Percentiles rank a stretch among this genome's conserved stretches.
Conservation (phyloP, 2,329 filamentous ascomycete genomes). For the Talaromyces marneffei region DNA sequence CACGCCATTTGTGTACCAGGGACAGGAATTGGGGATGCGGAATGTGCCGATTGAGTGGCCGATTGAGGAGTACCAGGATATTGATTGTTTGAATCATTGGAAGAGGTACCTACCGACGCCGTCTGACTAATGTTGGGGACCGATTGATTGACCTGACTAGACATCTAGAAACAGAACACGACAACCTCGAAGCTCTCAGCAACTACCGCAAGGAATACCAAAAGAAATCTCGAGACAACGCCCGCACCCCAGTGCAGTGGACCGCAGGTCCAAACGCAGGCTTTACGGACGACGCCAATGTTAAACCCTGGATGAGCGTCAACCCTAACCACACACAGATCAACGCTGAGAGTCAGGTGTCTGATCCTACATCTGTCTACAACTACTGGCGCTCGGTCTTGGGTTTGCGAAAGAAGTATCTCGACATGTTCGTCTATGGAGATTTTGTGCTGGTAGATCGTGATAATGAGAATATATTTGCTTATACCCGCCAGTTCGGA, state of each 20-base stretch:
- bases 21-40: slow-evolving; percentile 62
- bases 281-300: slow-evolving; percentile 50
- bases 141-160: slow-evolving; percentile 17
- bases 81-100: slow-evolving; percentile 57
- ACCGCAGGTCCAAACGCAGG: slow-evolving; percentile 54
- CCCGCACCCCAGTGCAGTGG: slow-evolving; percentile 69
- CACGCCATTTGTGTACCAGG: slow-evolving; percentile 64
- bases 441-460: slow-evolving; percentile 53
- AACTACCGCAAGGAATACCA: slow-evolving; percentile 32
- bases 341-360: slow-evolving; percentile 48
- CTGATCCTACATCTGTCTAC: slow-evolving; percentile 47
- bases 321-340: slow-evolving; percentile 58
- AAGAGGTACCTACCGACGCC: slow-evolving; percentile 38
- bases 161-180: slow-evolving; percentile 24
- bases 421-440: slow-evolving; percentile 63
- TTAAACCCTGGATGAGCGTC: slow-evolving; percentile 64
- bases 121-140: too few relatives aligned
- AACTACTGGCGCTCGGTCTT: slow-evolving; percentile 58
- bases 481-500: slow-evolving; percentile 45
- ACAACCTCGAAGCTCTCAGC: slow-evolving; percentile 25
- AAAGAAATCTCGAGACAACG: slow-evolving; percentile 57
- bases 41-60: slow-evolving; percentile 58
- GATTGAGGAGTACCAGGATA: slow-evolving; percentile 63
- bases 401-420: slow-evolving; percentile 54
- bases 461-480: slow-evolving; percentile 50